phyloP scores from a whole-genome alignment of 2,329 filamentous ascomycete genomes.

The Aspergillus sp. region DNA sequence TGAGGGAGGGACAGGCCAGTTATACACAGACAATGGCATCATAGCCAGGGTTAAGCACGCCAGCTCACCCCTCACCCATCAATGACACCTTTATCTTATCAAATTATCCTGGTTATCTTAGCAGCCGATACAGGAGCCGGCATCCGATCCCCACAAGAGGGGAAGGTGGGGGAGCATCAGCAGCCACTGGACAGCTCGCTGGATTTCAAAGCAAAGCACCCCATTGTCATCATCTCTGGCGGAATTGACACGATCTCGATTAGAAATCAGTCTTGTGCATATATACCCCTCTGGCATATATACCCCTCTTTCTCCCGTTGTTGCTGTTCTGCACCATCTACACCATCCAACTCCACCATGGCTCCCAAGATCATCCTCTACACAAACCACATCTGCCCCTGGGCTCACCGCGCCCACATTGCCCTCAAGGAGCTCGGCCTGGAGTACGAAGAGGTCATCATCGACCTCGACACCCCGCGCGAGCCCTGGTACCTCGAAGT shows the following conservation, averaged over 20 bases:
- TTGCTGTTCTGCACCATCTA: neutral
- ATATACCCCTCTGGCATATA: neutral
- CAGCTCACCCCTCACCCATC: no score
- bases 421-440: conserved; percentile 65
- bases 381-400: conserved; percentile 69
- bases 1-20: neutral
- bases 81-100: neutral
- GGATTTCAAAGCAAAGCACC: conserved; percentile 1
- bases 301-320: neutral
- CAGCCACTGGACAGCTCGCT: no score
- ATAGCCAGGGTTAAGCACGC: neutral
- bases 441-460: conserved; percentile 68
- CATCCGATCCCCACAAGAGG: neutral
- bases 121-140: no score
- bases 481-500: conserved; percentile 72
- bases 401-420: conserved; percentile 74
- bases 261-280: neutral
- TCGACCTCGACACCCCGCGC: conserved; percentile 69
- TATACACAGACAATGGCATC: neutral
- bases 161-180: neutral
- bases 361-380: conserved; percentile 62
- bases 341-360: conserved; percentile 22
- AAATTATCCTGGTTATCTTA: no score
- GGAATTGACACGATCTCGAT: neutral
- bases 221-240: neutral